phyloP scores from a whole-genome alignment of 2,329 filamentous ascomycete genomes.

The Cladophialophora carrionii region DNA sequence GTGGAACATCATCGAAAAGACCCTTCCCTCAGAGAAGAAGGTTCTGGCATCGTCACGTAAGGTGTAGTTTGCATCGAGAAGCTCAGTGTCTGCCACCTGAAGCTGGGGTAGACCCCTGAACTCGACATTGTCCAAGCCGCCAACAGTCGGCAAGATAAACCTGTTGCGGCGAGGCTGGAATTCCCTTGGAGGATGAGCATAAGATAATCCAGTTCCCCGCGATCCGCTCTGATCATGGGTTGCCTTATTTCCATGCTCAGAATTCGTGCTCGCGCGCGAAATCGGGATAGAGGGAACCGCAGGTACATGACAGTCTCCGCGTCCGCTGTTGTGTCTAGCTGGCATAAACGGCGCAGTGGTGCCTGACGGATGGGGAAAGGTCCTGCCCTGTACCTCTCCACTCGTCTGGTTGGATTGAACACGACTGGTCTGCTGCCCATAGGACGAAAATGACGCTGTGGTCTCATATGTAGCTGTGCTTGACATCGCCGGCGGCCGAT shows the following conservation, averaged over 20 bases:
- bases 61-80: not conserved
- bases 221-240: not conserved
- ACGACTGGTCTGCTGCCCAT: not conserved
- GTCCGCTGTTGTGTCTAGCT: not conserved
- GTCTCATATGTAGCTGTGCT: not conserved
- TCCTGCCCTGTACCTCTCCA: not conserved
- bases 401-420: not conserved
- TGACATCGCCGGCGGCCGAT: not conserved
- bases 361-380: not conserved
- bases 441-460: not conserved
- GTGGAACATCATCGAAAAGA: slow-evolving; percentile 1
- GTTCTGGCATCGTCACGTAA: not conserved
- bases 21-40: not conserved
- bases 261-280: not conserved
- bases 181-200: not conserved
- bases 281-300: not conserved
- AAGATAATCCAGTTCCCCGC: not conserved
- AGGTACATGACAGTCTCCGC: not conserved
- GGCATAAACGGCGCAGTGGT: not conserved
- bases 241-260: not conserved
- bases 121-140: not conserved
- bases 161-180: not conserved
- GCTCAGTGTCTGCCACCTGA: not conserved
- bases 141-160: not conserved
- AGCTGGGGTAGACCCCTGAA: not conserved